phyloP scores from a whole-genome alignment of 306 rosid species.

The Cucurbita maxima region DNA sequence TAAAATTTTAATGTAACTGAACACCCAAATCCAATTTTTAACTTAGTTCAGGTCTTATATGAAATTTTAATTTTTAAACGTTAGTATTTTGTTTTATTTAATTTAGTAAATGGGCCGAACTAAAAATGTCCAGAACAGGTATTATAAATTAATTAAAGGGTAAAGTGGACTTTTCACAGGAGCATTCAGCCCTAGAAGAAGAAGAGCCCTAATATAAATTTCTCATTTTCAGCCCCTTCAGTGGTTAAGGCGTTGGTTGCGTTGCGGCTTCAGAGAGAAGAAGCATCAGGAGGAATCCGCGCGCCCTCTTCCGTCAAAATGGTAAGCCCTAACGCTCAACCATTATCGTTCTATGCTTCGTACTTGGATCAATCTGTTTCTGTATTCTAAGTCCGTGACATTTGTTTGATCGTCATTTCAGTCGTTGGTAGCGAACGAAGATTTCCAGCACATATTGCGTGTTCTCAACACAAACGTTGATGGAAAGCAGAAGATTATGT shows the following conservation, averaged over 20 bases:
- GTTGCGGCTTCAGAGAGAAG: background rate
- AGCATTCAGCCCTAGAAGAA: background rate
- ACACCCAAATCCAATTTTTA: too few relatives aligned
- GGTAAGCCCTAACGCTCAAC: background rate
- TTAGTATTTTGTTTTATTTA: too few relatives aligned
- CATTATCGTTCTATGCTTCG: background rate
- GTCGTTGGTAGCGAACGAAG: conserved; percentile 12
- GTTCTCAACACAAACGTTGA: conserved; percentile 10
- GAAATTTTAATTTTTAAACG: too few relatives aligned
- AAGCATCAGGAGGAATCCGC: background rate
- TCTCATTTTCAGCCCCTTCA: background rate
- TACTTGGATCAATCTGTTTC: background rate
- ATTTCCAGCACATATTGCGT: conserved; percentile 11
- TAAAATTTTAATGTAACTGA: too few relatives aligned
- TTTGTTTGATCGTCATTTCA: background rate
- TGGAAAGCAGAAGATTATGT: conserved; percentile 14
- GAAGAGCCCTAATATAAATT: background rate
- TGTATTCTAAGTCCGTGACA: background rate
- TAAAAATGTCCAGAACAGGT: background rate
- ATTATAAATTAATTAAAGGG: background rate
- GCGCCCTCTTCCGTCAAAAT: background rate
- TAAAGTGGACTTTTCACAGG: background rate
- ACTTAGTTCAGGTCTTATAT: too few relatives aligned
- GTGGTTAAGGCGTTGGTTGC: background rate
- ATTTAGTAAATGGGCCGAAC: background rate